Conservation (phyloP, 768 basidiomycete species). For the Mycena indigotica region DNA sequence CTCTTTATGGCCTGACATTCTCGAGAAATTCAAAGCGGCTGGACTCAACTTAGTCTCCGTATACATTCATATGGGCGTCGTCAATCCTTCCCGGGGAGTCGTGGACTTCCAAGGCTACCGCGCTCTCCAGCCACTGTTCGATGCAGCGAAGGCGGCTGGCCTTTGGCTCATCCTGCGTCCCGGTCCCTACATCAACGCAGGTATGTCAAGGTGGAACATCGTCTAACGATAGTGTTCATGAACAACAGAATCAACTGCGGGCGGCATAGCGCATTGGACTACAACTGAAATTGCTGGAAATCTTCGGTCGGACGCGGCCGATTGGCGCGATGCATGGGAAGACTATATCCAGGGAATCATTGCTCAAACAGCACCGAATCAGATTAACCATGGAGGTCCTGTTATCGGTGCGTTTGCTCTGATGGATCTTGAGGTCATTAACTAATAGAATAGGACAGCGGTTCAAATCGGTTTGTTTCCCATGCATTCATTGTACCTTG, state of each 20-base stretch:
- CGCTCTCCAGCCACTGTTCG: constrained; percentile 68
- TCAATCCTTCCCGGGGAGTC: constrained; percentile 73
- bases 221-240: too few species aligned
- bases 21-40: constrained; percentile 79
- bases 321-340: constrained; percentile 72
- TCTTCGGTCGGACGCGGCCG: constrained; percentile 74
- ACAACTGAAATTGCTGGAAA: constrained; percentile 66
- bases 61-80: constrained; percentile 79
- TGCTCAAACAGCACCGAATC: constrained; percentile 58
- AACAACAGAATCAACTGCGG: constrained; percentile 66
- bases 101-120: constrained; percentile 75
- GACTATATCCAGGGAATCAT: constrained; percentile 72
- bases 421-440: too few species aligned
- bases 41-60: constrained; percentile 80
- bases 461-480: constrained; percentile 12
- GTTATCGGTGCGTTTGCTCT: constrained; percentile 65
- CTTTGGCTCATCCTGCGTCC: constrained; percentile 81
- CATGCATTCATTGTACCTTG: too few species aligned
- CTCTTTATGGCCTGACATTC: constrained; percentile 77
- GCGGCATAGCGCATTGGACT: constrained; percentile 71
- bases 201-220: too few species aligned
- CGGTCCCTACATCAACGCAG: constrained; percentile 72
- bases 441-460: not conserved
- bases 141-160: constrained; percentile 72
- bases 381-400: constrained; percentile 75